Base-by-base conservation (phyloP, 495 filamentous ascomycete species). In the Penicillium cosmopolitanum region DNA sequence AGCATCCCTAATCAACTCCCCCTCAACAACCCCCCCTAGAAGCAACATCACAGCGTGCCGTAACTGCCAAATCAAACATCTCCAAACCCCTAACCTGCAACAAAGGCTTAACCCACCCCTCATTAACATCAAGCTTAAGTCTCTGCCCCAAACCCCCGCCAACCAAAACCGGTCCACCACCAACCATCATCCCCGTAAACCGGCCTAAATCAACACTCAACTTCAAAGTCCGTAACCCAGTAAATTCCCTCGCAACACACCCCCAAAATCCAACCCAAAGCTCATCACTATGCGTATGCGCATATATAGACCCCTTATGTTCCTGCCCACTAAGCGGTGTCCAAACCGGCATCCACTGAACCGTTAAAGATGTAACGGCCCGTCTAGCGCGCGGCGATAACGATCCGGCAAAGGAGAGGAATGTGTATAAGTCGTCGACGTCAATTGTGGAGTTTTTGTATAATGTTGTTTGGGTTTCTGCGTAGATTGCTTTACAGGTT, bases 301-400 rank as follows among this genome's bases (percentile, higher is more conserved):
- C 63, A 65, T 73, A 77, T 35, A 79, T 74, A 1, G 73, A 76
- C 12, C 66, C 63, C 38, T 66, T 69, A 16, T 73, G 70, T 43
- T 70, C 66, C 15, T 72, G 58, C 1, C 73, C 72, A 6, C 69
- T 51, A 53, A 77, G 65, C 9, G 73, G 76, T 33, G 70, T 65
- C 73, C 74, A 79, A 35, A 77, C 53, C 0, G 76, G 74, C 46
- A 62, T 73, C 72, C 72, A 79, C 42, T 79, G 76, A 5, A 78
- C 61, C 0, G 67, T 71, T 1, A 79, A 51, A 0, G 56, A 36
- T 4, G 57, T 53, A 16, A 79, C 73, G 0, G 36, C 36, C 0
- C 15, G 11, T 38, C 36, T 38, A n/a, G 59, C 57, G 0, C 23
- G 18, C 0, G 66, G 55, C 11, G 60, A 59, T 8, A 79, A 38